Base-by-base conservation (phyloP, 2,329 filamentous ascomycete genomes). In the Aspergillus quadrilineatus region DNA sequence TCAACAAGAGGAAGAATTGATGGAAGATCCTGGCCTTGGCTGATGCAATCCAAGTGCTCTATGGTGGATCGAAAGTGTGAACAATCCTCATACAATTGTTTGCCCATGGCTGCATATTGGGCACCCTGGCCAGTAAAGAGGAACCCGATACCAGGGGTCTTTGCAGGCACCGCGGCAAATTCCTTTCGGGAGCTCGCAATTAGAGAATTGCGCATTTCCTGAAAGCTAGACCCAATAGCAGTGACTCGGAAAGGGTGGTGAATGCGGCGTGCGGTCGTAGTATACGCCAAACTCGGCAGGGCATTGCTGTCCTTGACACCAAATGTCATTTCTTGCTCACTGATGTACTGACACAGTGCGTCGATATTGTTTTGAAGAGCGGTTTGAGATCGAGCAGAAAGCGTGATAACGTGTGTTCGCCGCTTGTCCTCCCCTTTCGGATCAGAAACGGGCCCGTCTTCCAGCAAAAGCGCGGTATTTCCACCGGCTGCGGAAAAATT, bases 401-500 rank as follows among this genome's bases (percentile, higher is more conserved):
- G 69, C 1, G 83, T 75, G 36, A 89, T 74, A 15, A 85, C 68
- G 49, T 89, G 82, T 1, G 77, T 75, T 14, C 72, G 74, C 17
- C 86, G 80, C 6, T 82, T 75, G 61, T 88, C 85, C n/a, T 56
- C 10, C 10, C n/a, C 30, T 60, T 65, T 65, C 50, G 34, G 10
- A 63, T 67, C 56, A 62, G 52, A 55, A 70, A 69, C 49, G 5
- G 84, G 84, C 0, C 77, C 82, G 59, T 89, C 86, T 65, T 89
- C 84, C 2, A 90, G 65, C 5, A 90, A 70, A 26, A 89, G 69
- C 14, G 85, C 83, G 1, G 87, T 89, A 71, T 90, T 90, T 14
- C 88, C 87, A 54, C 87, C 87, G 43, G 87, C 85, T 2, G 88
- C 89, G 60, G 82, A 82, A 65, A 89, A 90, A 70, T 88, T 89